A percentile compares a stretch with the other conserved stretches of the same genome.
Conservation (phyloP, 2,329 filamentous ascomycete genomes). For the Monosporascus ibericus region DNA sequence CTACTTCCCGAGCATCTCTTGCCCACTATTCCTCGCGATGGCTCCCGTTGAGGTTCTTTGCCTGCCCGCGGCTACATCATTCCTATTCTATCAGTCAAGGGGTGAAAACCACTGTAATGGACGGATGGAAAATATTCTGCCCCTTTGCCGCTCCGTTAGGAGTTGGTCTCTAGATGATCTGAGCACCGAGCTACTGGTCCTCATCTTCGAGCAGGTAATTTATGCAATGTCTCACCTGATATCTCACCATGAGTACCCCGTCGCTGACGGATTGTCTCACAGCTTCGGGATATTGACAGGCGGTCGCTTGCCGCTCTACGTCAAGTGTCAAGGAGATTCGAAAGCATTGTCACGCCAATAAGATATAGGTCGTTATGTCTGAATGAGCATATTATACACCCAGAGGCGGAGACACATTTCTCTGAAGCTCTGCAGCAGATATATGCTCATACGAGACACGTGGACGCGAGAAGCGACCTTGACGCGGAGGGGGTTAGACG, state of each 20-base stretch:
- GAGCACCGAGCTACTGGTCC: conserved; percentile 36
- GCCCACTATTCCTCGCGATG: not conserved
- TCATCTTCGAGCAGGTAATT: conserved; percentile 36
- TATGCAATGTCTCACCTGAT: not conserved
- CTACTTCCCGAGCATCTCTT: not conserved
- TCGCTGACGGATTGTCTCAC: not conserved
- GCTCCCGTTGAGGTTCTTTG: conserved; percentile 5
- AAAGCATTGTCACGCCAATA: conserved; percentile 37
- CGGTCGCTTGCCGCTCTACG: conserved; percentile 28
- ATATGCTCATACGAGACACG: conserved; percentile 32
- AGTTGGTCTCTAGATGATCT: conserved; percentile 28
- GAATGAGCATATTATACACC: conserved; percentile 30
- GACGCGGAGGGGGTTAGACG: conserved; percentile 28
- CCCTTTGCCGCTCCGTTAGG: conserved; percentile 2
- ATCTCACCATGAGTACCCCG: not conserved
- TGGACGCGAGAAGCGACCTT: conserved; percentile 34
- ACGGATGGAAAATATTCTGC: conserved; percentile 10
- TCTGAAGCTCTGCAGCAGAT: conserved; percentile 30
- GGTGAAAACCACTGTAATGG: conserved; percentile 2
- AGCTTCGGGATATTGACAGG: conserved; percentile 34
- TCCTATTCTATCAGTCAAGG: conserved; percentile 5
- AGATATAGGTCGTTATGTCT: conserved; percentile 33
- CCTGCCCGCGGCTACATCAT: conserved; percentile 3
- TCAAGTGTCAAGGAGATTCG: conserved; percentile 32
- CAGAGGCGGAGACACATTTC: conserved; percentile 26